Base-by-base conservation (phyloP, 2,329 filamentous ascomycete genomes). In the Fusarium armeniacum region DNA sequence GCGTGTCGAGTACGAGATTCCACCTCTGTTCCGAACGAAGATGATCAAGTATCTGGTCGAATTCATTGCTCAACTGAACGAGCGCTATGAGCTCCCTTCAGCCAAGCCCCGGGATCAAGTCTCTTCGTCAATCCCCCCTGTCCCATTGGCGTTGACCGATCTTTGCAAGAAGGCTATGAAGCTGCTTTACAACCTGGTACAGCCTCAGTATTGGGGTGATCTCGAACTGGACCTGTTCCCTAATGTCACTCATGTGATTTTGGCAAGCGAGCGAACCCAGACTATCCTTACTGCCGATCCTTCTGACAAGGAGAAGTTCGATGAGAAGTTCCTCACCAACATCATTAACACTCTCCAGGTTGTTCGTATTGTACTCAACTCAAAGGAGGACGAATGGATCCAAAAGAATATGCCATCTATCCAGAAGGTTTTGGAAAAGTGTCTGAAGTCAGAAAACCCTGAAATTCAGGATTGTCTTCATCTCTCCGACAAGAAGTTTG, bases 321-420 rank as follows among this genome's bases (percentile, higher is more conserved):
- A 94, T 67, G 92, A 94, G 41, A 94, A 93, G 78, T 94, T 94
- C 75, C 86, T 92, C 43, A 97, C 93, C 1, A 90, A 91, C 67
- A 95, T 97, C 80, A 89, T 99, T 81, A 99, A 99, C 78, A 94
- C 94, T 3, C 85, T 99, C 16, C 94, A 98, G 78, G 92, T 98
- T 41, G 85, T 99, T 64, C 92, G 95, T 49, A 92, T 98, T 62
- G 90, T 99, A 49, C 85, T 98, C 62, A 93, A 96, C 73, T 90
- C 91, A 67, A 97, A 97, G 79, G 84, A 92, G 0, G 91, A 97
- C 75, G 93, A 97, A 5, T 99, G 96, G 96, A 90, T 98, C 38
- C 82, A 94, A 54, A 89, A 89, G 74, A 93, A 93, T 69, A 87
- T 97, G 73, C 81, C 90, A 1, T 84, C 89, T 30, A 85, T 98